These are phyloP conservation scores for Aspergillus calidoustus DNA, from an alignment of 2,329 filamentous ascomycete genomes.

Conservation along the genomic window DNA sequence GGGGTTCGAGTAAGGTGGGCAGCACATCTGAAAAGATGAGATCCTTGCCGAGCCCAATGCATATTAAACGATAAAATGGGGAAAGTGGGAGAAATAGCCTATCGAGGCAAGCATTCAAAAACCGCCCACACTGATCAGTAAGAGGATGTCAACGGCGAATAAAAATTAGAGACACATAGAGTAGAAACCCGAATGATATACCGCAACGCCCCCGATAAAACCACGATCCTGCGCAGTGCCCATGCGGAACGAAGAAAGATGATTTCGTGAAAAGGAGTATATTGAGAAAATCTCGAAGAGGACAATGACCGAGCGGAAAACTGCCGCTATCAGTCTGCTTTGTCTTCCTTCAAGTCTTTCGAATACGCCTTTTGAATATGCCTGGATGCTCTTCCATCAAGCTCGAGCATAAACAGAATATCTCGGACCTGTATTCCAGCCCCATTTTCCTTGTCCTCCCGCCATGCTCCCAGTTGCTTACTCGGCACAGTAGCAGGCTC, in stretches of 20 bases:
- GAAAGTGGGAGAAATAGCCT: slow-evolving; percentile 3
- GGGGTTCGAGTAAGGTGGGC: slow-evolving; percentile 9
- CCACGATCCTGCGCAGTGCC: slow-evolving; percentile 32
- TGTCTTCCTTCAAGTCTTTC: slow-evolving; percentile 48
- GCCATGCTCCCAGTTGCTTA: slow-evolving; percentile 72
- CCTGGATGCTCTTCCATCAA: slow-evolving; percentile 64
- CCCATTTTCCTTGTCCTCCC: slow-evolving; percentile 78
- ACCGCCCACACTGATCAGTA: neutral
- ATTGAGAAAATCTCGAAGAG: neutral
- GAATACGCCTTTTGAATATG: slow-evolving; percentile 51
- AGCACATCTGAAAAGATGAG: slow-evolving; percentile 2
- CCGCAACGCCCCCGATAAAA: slow-evolving; percentile 29
- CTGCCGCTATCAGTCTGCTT: slow-evolving; percentile 30
- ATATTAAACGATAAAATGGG: slow-evolving; percentile 10
- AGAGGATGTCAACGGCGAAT: slow-evolving; percentile 12
- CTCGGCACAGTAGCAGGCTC: slow-evolving; percentile 48
- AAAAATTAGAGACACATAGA: slow-evolving; percentile 15
- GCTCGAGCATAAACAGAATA: slow-evolving; percentile 77
- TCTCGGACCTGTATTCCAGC: slow-evolving; percentile 83
- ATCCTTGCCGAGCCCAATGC: slow-evolving; percentile 6
- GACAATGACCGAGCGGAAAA: neutral
- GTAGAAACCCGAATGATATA: slow-evolving; percentile 19
- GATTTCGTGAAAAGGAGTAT: slow-evolving; percentile 3
- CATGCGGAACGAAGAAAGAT: slow-evolving; percentile 22
- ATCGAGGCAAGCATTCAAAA: slow-evolving; percentile 26